Conservation (phyloP, 192 early-diverging fungal species). For the Chytriomyces sp. region DNA sequence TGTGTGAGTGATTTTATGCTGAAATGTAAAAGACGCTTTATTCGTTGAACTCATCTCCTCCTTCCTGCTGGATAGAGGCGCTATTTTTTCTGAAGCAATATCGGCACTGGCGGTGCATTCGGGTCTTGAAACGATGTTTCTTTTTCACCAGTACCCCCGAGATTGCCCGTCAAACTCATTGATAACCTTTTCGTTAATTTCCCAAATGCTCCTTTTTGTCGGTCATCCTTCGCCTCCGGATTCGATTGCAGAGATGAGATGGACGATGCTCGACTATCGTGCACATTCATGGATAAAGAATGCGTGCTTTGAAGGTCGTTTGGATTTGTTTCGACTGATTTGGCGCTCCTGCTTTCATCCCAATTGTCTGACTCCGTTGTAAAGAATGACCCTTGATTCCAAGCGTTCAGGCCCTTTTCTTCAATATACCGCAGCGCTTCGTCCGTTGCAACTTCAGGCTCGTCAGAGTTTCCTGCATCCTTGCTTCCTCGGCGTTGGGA, state of each 20-base stretch:
- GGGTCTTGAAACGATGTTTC: not conserved
- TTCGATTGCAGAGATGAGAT: not conserved
- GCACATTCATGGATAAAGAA: not conserved
- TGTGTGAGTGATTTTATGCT: too few relatives aligned
- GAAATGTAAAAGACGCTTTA: too few relatives aligned
- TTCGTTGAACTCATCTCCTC: too few relatives aligned
- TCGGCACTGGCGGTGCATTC: not conserved
- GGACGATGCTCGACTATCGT: not conserved
- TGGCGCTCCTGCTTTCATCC: constrained; percentile 7
- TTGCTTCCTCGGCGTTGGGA: not conserved
- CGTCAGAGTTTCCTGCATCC: not conserved
- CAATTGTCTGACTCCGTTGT: not conserved
- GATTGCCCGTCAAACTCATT: not conserved
- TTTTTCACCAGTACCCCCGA: not conserved
- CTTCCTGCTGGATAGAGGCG: too few relatives aligned
- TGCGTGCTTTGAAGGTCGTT: not conserved
- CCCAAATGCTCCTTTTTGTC: not conserved
- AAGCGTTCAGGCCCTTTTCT: constrained; percentile 1
- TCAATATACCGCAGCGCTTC: constrained; percentile 9
- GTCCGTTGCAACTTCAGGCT: not conserved
- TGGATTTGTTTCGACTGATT: not conserved
- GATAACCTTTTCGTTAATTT: not conserved
- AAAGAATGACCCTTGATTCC: not conserved
- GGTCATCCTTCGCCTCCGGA: not conserved
- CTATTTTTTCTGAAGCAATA: not conserved